These are phyloP conservation scores for Vigna hirtella DNA, from an alignment of 306 rosid genomes.

Conservation along the genomic window DNA sequence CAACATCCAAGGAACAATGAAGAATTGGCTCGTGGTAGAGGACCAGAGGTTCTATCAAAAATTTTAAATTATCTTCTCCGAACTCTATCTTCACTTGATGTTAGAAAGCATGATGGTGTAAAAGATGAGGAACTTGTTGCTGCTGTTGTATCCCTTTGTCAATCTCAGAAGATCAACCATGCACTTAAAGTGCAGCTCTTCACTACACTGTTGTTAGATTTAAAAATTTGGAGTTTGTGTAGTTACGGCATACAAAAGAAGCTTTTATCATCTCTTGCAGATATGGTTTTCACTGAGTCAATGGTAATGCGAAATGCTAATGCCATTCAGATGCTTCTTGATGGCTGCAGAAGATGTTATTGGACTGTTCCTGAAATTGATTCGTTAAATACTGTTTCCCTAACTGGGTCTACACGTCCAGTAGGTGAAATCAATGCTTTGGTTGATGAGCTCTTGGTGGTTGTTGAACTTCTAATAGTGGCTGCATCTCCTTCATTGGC, in stretches of 20 bases:
- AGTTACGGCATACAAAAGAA: slow-evolving; percentile 96
- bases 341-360: slow-evolving; percentile 94
- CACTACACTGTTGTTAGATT: slow-evolving; percentile 81
- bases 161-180: slow-evolving; percentile 81
- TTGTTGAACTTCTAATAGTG: slow-evolving; percentile 90
- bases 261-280: slow-evolving; percentile 98
- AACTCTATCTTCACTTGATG: slow-evolving; percentile 79
- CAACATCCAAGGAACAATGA: slow-evolving; percentile 87
- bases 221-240: slow-evolving; percentile 95
- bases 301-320: slow-evolving; percentile 95
- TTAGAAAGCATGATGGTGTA: slow-evolving; percentile 76
- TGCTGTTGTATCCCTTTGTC: slow-evolving; percentile 89
- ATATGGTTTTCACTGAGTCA: slow-evolving; percentile 96
- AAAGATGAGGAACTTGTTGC: slow-evolving; percentile 93
- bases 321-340: slow-evolving; percentile 98
- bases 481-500: slow-evolving; percentile 86
- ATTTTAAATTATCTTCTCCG: slow-evolving; percentile 87
- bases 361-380: slow-evolving; percentile 85
- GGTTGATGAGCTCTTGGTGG: slow-evolving; percentile 95
- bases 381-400: slow-evolving; percentile 77
- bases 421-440: slow-evolving; percentile 98
- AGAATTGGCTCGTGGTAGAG: slow-evolving; percentile 84
- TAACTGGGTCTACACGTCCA: slow-evolving; percentile 71
- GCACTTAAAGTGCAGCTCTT: slow-evolving; percentile 91
- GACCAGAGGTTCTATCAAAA: slow-evolving; percentile 96